These are phyloP conservation scores for Cyclotella kingstonii DNA, from an alignment of 108 stramenopile genomes.

Conservation along the genomic window DNA sequence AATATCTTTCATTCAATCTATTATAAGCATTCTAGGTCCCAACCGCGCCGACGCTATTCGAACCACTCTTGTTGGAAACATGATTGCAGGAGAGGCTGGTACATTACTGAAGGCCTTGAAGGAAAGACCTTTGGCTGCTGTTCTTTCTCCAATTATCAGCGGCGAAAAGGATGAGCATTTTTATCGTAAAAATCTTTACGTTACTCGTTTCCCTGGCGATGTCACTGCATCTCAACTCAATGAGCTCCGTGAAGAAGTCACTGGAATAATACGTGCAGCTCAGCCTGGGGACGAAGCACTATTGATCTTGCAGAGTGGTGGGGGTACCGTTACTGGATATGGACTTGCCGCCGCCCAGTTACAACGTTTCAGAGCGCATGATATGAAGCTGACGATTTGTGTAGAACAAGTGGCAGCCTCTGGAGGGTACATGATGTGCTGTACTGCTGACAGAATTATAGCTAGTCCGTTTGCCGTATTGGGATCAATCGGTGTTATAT, in stretches of 20 bases:
- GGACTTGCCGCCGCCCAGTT: constrained; percentile 91
- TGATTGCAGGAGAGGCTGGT: constrained; percentile 49
- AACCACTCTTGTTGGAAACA: constrained; percentile 66
- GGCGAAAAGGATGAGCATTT: not conserved
- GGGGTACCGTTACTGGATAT: constrained; percentile 94
- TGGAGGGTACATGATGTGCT: constrained; percentile 83
- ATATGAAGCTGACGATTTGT: constrained; percentile 83
- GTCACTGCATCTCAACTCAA: constrained; percentile 78
- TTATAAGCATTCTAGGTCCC: constrained; percentile 64
- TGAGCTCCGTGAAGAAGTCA: constrained; percentile 88
- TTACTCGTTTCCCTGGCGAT: constrained; percentile 86
- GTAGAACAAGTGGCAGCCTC: constrained; percentile 94
- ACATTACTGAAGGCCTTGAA: constrained; percentile 56
- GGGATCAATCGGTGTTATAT: constrained; percentile 90
- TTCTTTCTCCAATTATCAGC: constrained; percentile 40
- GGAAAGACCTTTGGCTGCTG: constrained; percentile 64
- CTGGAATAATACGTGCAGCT: constrained; percentile 75
- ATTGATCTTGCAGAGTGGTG: constrained; percentile 81
- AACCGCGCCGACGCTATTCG: constrained; percentile 67
- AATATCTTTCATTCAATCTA: constrained; percentile 58
- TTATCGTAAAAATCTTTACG: constrained; percentile 55
- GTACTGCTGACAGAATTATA: constrained; percentile 79
- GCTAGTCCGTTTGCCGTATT: constrained; percentile 84
- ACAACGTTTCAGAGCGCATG: constrained; percentile 70
- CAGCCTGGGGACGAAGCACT: constrained; percentile 88